A percentile compares a stretch with the other conserved stretches of the same genome.
Evolutionary conservation across 768 basidiomycete species (phyloP).

Genomic region (Saitozyma podzolica): DNA sequence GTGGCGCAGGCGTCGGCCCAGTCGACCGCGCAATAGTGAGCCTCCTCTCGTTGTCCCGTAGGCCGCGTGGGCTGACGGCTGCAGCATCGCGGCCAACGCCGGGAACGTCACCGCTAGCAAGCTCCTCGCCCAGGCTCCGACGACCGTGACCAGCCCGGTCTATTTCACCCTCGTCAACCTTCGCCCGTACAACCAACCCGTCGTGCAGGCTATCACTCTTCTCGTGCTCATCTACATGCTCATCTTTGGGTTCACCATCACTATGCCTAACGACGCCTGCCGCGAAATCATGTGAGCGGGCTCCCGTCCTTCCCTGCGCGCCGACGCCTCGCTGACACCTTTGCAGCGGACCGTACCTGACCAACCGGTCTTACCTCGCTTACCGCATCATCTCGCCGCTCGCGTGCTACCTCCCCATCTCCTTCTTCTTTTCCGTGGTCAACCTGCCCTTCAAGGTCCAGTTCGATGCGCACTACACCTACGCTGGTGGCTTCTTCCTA

Average conservation of each 20-base stretch:
- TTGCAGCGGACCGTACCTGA: slow-evolving; percentile 54
- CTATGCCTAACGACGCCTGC: slow-evolving; percentile 44
- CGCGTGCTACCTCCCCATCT: slow-evolving; percentile 53
- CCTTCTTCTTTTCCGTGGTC: slow-evolving; percentile 56
- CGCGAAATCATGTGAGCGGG: slow-evolving; percentile 46
- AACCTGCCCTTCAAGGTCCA: slow-evolving; percentile 56
- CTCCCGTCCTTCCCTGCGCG: not conserved
- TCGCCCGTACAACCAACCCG: slow-evolving; percentile 54
- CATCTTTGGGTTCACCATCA: slow-evolving; percentile 50
- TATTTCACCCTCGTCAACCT: slow-evolving; percentile 54
- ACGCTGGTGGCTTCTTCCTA: slow-evolving; percentile 53
- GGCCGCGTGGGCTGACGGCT: too few relatives aligned
- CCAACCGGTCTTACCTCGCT: slow-evolving; percentile 49
- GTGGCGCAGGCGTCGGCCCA: slow-evolving; percentile 26
- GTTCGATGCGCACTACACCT: slow-evolving; percentile 53
- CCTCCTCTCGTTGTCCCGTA: not conserved
- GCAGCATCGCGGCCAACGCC: not conserved
- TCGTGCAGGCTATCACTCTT: slow-evolving; percentile 56
- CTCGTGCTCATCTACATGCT: slow-evolving; percentile 55
- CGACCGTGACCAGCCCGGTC: slow-evolving; percentile 53
- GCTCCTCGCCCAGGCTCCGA: slow-evolving; percentile 54
- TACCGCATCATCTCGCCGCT: slow-evolving; percentile 54
- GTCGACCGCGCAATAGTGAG: slow-evolving; percentile 37
- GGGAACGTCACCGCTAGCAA: slow-evolving; percentile 55
- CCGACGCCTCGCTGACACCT: slow-evolving; percentile 8